Evolutionary conservation across 139 green algal genomes (phyloP).

Genomic region (Picocystis salinarum): DNA sequence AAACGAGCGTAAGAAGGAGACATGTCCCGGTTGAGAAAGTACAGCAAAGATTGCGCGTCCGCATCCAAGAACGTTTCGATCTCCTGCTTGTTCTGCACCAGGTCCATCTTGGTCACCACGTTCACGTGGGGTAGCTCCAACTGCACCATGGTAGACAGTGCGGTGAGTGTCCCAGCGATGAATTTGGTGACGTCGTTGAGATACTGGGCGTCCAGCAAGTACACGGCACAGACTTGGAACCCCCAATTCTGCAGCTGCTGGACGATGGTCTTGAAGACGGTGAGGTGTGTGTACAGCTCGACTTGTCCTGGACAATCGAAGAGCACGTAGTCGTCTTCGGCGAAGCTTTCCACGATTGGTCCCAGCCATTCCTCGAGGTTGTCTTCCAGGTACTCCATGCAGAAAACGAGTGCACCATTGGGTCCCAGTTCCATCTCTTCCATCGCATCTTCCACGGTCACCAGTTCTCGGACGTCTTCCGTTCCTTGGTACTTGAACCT

Average conservation of each 20-base stretch:
- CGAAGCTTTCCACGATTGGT: constrained; percentile 55
- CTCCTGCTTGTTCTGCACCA: constrained; percentile 28
- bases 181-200: constrained; percentile 63
- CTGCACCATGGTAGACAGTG: constrained; percentile 69
- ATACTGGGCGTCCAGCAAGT: constrained; percentile 86
- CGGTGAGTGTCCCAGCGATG: constrained; percentile 21
- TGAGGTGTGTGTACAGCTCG: constrained; percentile 90
- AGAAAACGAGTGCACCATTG: constrained; percentile 91
- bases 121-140: constrained; percentile 94
- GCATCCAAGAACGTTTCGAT: constrained; percentile 57
- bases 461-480: constrained; percentile 46
- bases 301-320: constrained; percentile 96
- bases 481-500: neutral
- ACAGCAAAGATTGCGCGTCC: constrained; percentile 34
- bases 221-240: constrained; percentile 55
- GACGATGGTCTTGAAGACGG: constrained; percentile 65
- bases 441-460: constrained; percentile 86
- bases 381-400: constrained; percentile 98
- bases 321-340: constrained; percentile 93
- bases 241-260: constrained; percentile 46
- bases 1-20: neutral
- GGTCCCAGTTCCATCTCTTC: constrained; percentile 84
- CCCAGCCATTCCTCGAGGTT: constrained; percentile 87
- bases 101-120: constrained; percentile 92
- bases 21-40: constrained; percentile 4